Evolutionary conservation across 768 basidiomycete species (phyloP), one percentile per base, ranked within the genome.

Genomic region (Jaapia argillacea): DNA sequence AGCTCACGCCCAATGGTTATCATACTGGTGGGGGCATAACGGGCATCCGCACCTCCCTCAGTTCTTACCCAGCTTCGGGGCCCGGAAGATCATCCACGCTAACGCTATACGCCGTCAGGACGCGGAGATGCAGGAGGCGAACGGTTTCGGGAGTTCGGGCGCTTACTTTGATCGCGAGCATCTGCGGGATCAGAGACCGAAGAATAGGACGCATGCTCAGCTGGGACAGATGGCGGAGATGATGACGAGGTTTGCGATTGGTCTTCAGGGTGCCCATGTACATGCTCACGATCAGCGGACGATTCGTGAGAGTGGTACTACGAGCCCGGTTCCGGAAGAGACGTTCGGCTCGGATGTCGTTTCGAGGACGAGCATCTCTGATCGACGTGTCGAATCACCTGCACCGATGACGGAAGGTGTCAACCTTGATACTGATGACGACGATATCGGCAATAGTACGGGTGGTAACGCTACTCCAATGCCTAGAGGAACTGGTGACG

Each of bases 201-300:
- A 52, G 33, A 63, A 73, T 5, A 57, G 73, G 41, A 81, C 80
- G 0, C 66, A 79, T 48, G 68, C 70, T n/a, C 70, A 77, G 31
- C 40, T 82, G 24, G 75, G 77, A 3, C 61, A 67, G 13, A 81
- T 81, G 77, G 62, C 72, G 3, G 65, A 62, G 7, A 66, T 83
- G 52, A 54, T 81, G 4, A 73, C 74, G 2, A 67, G 64, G 43
- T 67, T 79, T 47, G 67, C 75, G 3, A 45, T 78, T 18, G 70
- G 70, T 1, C 45, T 72, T 4, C 48, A 52, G 14, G 57, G 55
- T 1, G 43, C 53, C 4, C 49, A 55, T 25, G 45, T 53, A 48
- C 20, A 45, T 50, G 36, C 43, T 51, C 37, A 38, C 12, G 10
- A 21, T 38, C 37, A 38, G 21, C 31, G 31, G 31, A 33, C 10